Base-by-base conservation (phyloP, 164 flowering plant species). In the Akebia trifoliata region DNA sequence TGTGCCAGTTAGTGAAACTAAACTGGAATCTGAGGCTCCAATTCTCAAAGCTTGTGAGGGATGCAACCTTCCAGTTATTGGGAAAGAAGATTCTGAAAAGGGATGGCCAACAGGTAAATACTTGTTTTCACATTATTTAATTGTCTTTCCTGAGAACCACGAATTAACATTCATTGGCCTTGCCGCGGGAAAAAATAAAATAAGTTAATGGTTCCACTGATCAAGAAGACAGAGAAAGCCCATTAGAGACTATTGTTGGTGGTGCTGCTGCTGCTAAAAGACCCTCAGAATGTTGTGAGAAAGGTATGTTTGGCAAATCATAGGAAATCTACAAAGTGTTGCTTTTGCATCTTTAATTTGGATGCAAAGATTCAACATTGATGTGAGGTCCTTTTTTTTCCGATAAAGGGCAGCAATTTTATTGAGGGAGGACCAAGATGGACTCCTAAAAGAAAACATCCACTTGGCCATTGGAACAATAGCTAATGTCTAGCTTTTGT, bases 211-310 rank as follows among this genome's bases (percentile, higher is more conserved):
- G 35, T 62, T 48, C 4, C 39, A 38, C 28, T 61, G 54, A 70
- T 48, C 8, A 24, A 47, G 74, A 67, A 40, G 44, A 29, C 54
- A 17, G 24, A 46, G 81, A 62, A 46, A 57, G 52, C 9, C 50
- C 70, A 45, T 59, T n/a, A n/a, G n/a, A 59, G 52, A 22, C 31
- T 29, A 61, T 37, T 40, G 56, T 31, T n/a, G 73, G 68, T 47
- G 29, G 50, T 44, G 50, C 61, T 51, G 57, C 69, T 68, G 53
- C 81, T 44, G 45, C 47, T 15, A 86, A 85, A 74, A 75, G 85
- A 46, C 78, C 63, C 58, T 66, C 78, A 9, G 81, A 73, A 50
- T 60, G 61, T 63, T 66, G 56, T 47, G 54, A 50, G 21, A 75
- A 70, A 74, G 86, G 91, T 82, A 71, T 53, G 18, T 34, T 42